A percentile compares a stretch with the other conserved stretches of the same genome.
phyloP scores from a whole-genome alignment of 345 rosid species.

The Rhodomyrtus tomentosa region DNA sequence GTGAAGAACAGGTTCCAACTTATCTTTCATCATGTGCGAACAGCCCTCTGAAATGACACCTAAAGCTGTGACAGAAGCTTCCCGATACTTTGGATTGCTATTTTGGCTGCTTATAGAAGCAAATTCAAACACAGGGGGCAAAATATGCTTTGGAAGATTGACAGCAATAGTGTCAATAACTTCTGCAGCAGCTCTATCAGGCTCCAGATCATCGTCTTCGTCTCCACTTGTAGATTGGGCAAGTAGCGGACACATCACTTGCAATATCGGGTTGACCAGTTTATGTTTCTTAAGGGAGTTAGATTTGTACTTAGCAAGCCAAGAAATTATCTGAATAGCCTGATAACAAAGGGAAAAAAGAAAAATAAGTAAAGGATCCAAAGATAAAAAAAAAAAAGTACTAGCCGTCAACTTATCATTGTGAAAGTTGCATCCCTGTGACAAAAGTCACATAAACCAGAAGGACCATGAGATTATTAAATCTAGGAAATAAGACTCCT shows the following conservation, averaged over 20 bases:
- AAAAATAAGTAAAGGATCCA: neutral
- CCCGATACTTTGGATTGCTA: slow-evolving; percentile 72
- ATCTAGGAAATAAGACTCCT: neutral
- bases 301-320: slow-evolving; percentile 94
- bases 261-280: slow-evolving; percentile 71
- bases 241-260: slow-evolving; percentile 97
- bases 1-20: slow-evolving; percentile 76
- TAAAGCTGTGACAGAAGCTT: slow-evolving; percentile 89
- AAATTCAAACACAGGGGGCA: slow-evolving; percentile 70
- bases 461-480: neutral
- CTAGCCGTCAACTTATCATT: neutral
- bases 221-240: slow-evolving; percentile 66
- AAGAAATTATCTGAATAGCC: slow-evolving; percentile 98
- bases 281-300: slow-evolving; percentile 80
- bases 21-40: slow-evolving; percentile 68
- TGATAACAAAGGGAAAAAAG: slow-evolving; percentile 16
- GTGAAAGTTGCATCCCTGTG: neutral
- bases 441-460: neutral
- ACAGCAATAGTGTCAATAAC: slow-evolving; percentile 96
- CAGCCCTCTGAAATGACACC: slow-evolving; percentile 98
- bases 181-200: slow-evolving; percentile 99
- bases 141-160: slow-evolving; percentile 85
- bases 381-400: neutral
- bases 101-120: slow-evolving; percentile 69
- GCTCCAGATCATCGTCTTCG: slow-evolving; percentile 94